phyloP scores from a whole-genome alignment of 169 alveolate genomes.

The Cryptosporidium xiaoi region DNA sequence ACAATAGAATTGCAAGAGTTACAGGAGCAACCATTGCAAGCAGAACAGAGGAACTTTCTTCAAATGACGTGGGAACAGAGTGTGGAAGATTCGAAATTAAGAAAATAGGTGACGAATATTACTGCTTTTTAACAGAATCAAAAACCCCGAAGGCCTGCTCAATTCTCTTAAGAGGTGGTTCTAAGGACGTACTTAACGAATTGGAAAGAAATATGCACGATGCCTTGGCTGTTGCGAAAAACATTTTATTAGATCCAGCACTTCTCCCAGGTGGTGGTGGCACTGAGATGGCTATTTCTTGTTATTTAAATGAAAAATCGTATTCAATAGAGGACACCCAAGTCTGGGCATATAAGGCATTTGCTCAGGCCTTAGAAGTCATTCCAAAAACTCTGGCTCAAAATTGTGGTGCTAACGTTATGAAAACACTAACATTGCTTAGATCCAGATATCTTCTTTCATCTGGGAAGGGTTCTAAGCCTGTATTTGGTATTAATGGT shows the following conservation, averaged over 20 bases:
- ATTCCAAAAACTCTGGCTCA: conserved; percentile 98
- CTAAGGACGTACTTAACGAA: conserved; percentile 98
- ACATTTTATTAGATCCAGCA: conserved; percentile 94
- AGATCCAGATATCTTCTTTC: conserved; percentile 21
- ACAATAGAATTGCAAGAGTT: conserved; percentile 94
- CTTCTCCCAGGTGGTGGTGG: conserved; percentile 99
- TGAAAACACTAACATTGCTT: conserved; percentile 77
- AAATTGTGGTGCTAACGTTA: conserved; percentile 98
- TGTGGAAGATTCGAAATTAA: conserved; percentile 96
- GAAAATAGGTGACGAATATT: conserved; percentile 92
- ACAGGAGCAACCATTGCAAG: conserved; percentile 98
- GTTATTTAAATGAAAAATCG: conserved; percentile 89
- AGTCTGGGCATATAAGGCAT: conserved; percentile 96
- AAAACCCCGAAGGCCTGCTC: conserved; percentile 97
- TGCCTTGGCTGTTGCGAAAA: conserved; percentile 97
- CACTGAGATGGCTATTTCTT: conserved; percentile 96
- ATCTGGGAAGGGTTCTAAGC: neutral
- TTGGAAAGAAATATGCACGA: conserved; percentile 96
- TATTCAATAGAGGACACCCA: conserved; percentile 89
- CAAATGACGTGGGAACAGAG: conserved; percentile 93
- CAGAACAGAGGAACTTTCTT: conserved; percentile 96
- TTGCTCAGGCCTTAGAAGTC: conserved; percentile 97
- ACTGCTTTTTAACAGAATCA: conserved; percentile 86
- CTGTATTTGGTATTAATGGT: conserved; percentile 92
- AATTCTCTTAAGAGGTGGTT: conserved; percentile 97